Evolutionary conservation across 192 early-diverging fungal genomes (phyloP).

Genomic region (Entomortierella chlamydospora): DNA sequence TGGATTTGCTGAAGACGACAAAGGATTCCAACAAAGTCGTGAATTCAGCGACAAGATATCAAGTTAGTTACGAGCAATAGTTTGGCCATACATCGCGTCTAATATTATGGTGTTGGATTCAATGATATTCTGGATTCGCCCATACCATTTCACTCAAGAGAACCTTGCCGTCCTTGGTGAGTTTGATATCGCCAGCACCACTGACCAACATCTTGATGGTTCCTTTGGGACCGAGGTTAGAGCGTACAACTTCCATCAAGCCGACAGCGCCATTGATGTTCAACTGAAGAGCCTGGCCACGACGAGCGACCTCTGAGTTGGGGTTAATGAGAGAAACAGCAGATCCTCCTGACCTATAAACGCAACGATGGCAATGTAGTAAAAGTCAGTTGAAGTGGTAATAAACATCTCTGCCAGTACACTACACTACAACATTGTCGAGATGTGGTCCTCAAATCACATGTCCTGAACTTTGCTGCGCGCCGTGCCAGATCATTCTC

Average conservation of each 20-base stretch:
- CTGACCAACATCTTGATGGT: slow-evolving; percentile 99
- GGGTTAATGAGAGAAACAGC: slow-evolving; percentile 97
- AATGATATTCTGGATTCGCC: background rate
- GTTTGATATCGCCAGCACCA: slow-evolving; percentile 94
- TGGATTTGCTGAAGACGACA: slow-evolving; percentile 89
- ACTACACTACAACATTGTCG: too few relatives aligned
- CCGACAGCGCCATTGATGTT: slow-evolving; percentile 97
- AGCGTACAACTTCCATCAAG: slow-evolving; percentile 93
- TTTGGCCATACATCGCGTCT: background rate
- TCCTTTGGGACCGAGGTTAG: slow-evolving; percentile 97
- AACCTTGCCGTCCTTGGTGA: slow-evolving; percentile 99
- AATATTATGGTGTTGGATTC: background rate
- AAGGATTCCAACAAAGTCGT: slow-evolving; percentile 4
- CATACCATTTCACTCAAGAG: slow-evolving; percentile 97
- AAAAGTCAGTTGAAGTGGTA: background rate
- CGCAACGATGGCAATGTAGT: background rate
- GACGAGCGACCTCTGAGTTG: slow-evolving; percentile 97
- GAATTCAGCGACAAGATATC: background rate
- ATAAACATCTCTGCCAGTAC: too few relatives aligned
- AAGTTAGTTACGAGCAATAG: background rate
- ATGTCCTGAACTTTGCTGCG: background rate
- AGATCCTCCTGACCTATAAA: slow-evolving; percentile 62
- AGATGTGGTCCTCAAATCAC: background rate
- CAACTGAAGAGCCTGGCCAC: slow-evolving; percentile 96
- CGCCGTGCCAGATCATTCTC: too few relatives aligned